These are phyloP conservation scores for Sphenostylis stenocarpa DNA, from an alignment of 306 rosid genomes.

Conservation along the genomic window DNA sequence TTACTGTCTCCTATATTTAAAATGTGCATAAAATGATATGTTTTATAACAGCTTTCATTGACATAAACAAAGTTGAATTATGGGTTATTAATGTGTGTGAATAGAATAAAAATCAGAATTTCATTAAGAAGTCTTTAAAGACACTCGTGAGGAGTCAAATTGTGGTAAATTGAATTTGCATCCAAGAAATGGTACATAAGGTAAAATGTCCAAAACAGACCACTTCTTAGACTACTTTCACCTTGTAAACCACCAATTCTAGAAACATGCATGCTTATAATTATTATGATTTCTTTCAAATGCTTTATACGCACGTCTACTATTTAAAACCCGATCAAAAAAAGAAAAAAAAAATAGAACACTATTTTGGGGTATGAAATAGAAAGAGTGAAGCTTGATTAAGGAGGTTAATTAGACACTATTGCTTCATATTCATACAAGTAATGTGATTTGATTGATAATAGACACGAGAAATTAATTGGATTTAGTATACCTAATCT, in stretches of 20 bases:
- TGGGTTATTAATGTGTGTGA: not conserved
- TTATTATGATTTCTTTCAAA: slow-evolving; percentile 27
- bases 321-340: not conserved
- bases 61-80: not conserved
- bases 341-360: not conserved
- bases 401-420: not conserved
- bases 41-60: not conserved
- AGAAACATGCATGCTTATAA: slow-evolving; percentile 2
- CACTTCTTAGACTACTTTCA: slow-evolving; percentile 13
- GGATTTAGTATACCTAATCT: too few relatives aligned
- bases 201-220: slow-evolving; percentile 23
- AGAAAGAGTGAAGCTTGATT: not conserved
- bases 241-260: not conserved
- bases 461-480: too few relatives aligned
- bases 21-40: too few relatives aligned
- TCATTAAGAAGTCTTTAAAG: not conserved
- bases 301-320: slow-evolving; percentile 33
- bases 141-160: not conserved
- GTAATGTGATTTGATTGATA: not conserved
- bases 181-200: slow-evolving; percentile 17
- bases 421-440: not conserved
- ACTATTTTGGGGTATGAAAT: not conserved
- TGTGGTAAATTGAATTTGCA: slow-evolving; percentile 14
- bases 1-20: too few relatives aligned
- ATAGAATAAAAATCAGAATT: not conserved